phyloP scores from a whole-genome alignment of 768 basidiomycete species.

The Trichaptum fuscoviolaceum region DNA sequence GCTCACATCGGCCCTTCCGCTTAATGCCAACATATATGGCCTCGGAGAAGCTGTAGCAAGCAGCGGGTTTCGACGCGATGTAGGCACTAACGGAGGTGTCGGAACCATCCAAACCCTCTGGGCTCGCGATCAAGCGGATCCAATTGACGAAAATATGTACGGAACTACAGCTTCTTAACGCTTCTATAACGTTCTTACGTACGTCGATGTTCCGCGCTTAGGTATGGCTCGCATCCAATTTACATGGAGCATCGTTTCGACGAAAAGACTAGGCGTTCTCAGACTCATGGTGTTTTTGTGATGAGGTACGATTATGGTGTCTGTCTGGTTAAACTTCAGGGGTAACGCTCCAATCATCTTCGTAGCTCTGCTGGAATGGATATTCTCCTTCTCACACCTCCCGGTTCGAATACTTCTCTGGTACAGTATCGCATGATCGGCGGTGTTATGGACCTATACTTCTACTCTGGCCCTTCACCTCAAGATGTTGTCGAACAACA shows the following conservation, averaged over 20 bases:
- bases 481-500: constrained; percentile 67
- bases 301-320: constrained; percentile 42
- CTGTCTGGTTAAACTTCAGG: constrained; percentile 10
- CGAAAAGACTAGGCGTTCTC: constrained; percentile 39
- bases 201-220: constrained; percentile 20
- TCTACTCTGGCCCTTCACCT: constrained; percentile 40
- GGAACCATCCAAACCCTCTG: constrained; percentile 66
- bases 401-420: constrained; percentile 47
- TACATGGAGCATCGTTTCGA: constrained; percentile 73
- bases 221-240: constrained; percentile 69
- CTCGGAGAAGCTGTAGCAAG: constrained; percentile 68
- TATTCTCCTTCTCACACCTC: constrained; percentile 59
- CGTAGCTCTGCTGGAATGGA: constrained; percentile 64
- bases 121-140: constrained; percentile 58
- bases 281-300: constrained; percentile 73
- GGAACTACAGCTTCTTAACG: constrained; percentile 17
- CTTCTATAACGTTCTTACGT: constrained; percentile 6
- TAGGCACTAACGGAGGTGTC: constrained; percentile 40
- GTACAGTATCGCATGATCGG: constrained; percentile 72
- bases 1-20: constrained; percentile 62
- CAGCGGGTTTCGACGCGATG: constrained; percentile 61
- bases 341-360: not conserved
- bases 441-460: constrained; percentile 70
- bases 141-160: constrained; percentile 62
- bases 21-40: constrained; percentile 70